Conservation (phyloP, 2,329 filamentous ascomycete genomes). For the Fusarium sp. region DNA sequence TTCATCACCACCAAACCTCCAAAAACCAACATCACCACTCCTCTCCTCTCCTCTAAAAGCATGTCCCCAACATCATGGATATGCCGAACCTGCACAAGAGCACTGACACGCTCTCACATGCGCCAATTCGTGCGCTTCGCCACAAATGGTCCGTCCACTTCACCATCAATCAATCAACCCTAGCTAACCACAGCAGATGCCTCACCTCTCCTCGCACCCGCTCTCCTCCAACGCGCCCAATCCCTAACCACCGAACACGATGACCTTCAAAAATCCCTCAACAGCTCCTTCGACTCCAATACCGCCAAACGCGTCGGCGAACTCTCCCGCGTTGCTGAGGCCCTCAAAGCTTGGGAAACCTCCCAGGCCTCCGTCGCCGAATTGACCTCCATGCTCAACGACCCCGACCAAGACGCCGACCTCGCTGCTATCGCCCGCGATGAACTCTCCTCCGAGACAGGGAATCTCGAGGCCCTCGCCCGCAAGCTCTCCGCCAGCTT, state of each 20-base stretch:
- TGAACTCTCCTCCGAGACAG: conserved; percentile 77
- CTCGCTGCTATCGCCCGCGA: conserved; percentile 83
- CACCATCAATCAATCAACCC: fast-evolving
- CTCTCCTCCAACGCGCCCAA: conserved; percentile 71
- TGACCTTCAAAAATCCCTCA: conserved; percentile 64
- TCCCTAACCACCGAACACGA: conserved; percentile 70
- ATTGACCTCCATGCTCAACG: conserved; percentile 63
- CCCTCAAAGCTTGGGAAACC: conserved; percentile 70
- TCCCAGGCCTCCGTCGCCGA: conserved; percentile 67
- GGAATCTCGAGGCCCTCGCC: conserved; percentile 72
- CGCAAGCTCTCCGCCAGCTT: conserved; percentile 80
- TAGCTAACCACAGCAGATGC: conserved; percentile 30
- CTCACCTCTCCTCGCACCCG: conserved; percentile 59
- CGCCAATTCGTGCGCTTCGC: conserved; percentile 51
- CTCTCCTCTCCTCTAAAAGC: conserved; percentile 25
- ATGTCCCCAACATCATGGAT: conserved; percentile 56
- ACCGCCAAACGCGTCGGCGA: conserved; percentile 73
- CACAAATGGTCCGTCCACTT: conserved; percentile 49
- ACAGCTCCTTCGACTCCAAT: conserved; percentile 67
- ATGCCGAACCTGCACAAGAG: conserved; percentile 54
- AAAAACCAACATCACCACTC: conserved; percentile 7
- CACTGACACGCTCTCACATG: conserved; percentile 43
- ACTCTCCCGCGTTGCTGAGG: conserved; percentile 68
- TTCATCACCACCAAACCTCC: conserved; percentile 18
- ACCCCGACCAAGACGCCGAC: conserved; percentile 70